Conservation (phyloP, 2,329 filamentous ascomycete genomes). For the Mycocentrospora acerina region DNA sequence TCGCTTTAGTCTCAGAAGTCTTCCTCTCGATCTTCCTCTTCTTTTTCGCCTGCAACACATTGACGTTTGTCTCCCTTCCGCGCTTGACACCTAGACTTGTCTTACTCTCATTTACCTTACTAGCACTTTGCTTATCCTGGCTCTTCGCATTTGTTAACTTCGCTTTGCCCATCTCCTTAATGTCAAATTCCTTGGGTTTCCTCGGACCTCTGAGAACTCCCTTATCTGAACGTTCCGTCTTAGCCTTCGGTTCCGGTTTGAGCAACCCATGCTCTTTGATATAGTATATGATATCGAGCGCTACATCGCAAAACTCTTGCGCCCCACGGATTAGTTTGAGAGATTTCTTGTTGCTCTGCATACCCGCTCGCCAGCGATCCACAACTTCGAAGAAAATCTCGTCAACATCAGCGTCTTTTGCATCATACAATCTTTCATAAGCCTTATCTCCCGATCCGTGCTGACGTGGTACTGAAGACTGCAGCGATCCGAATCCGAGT, state of each 20-base stretch:
- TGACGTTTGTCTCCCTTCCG: conserved; percentile 2
- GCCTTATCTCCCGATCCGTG: conserved; percentile 6
- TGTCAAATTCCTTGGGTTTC: conserved; percentile 1
- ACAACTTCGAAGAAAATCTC: conserved; percentile 37
- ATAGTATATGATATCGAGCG: conserved; percentile 31
- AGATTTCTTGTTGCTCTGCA: conserved; percentile 14
- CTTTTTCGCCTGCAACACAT: conserved; percentile 18
- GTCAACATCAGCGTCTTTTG: conserved; percentile 19
- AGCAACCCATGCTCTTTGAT: conserved; percentile 31
- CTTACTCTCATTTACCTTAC: neutral
- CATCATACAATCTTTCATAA: conserved; percentile 7
- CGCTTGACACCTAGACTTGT: conserved; percentile 3
- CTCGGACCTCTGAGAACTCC: conserved; percentile 14
- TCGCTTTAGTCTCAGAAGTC: conserved; percentile 3
- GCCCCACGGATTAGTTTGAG: conserved; percentile 24
- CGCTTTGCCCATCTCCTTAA: conserved; percentile 3
- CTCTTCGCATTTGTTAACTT: conserved; percentile 4
- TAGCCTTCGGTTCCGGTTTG: conserved; percentile 2
- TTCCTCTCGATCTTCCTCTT: conserved; percentile 17
- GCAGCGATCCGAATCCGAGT: conserved; percentile 10
- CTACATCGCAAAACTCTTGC: conserved; percentile 38
- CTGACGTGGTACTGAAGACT: neutral
- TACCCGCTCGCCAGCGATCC: conserved; percentile 35
- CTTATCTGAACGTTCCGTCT: conserved; percentile 19
- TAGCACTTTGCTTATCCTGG: neutral